Evolutionary conservation across 805 yeast species (phyloP).

Genomic region (Candida pini): DNA sequence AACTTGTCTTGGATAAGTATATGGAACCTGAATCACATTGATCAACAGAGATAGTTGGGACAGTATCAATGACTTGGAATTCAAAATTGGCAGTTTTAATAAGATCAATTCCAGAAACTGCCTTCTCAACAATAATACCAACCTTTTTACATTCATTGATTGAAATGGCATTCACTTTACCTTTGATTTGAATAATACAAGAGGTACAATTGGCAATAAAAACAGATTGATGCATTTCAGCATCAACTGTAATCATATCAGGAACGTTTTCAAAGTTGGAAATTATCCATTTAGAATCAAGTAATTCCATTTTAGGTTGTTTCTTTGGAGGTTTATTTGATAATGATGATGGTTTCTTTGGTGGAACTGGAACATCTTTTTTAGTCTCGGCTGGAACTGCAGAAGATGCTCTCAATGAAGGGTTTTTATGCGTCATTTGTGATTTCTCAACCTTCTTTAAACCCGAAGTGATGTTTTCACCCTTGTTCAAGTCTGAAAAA

Average conservation of each 20-base stretch:
- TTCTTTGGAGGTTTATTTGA: conserved; percentile 29
- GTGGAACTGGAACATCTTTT: conserved; percentile 62
- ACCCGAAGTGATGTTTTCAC: conserved; percentile 76
- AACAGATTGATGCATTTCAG: conserved; percentile 80
- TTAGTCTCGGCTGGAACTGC: conserved; percentile 37
- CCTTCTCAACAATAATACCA: conserved; percentile 76
- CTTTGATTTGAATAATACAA: conserved; percentile 74
- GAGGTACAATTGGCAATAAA: conserved; percentile 79
- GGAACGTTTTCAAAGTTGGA: conserved; percentile 66
- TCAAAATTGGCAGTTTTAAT: conserved; percentile 80
- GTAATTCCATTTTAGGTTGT: conserved; percentile 61
- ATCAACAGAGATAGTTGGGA: conserved; percentile 83
- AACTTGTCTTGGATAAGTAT: conserved; percentile 67
- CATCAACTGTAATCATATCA: conserved; percentile 65
- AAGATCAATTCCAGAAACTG: conserved; percentile 83
- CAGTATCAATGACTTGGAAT: conserved; percentile 73
- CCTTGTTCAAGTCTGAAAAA: conserved; percentile 84
- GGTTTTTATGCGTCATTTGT: conserved; percentile 91
- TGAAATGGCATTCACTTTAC: conserved; percentile 87
- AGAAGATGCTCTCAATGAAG: conserved; percentile 61
- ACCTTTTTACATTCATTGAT: conserved; percentile 64
- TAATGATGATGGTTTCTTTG: conserved; percentile 73
- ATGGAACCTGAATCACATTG: conserved; percentile 82
- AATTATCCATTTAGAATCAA: conserved; percentile 85
- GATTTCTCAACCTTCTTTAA: conserved; percentile 90